A percentile compares a stretch with the other conserved stretches of the same genome.
These are phyloP conservation scores for Bryoglossum gracile DNA, from an alignment of 495 filamentous ascomycete species.

Conservation along the genomic window DNA sequence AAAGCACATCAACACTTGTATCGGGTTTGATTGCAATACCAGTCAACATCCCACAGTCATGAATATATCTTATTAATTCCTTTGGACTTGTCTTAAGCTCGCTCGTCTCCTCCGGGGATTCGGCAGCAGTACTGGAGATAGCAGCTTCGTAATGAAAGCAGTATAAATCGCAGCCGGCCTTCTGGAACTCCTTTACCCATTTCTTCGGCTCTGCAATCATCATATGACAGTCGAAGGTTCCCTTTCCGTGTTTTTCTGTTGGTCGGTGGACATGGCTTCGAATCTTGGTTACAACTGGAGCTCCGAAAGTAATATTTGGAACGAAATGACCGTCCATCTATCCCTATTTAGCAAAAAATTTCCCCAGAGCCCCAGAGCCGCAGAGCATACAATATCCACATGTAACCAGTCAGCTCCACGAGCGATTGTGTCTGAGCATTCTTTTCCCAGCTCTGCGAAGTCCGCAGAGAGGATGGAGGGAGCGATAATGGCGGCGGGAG, in stretches of 20 bases:
- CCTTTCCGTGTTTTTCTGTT: conserved; percentile 52
- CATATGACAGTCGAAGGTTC: conserved; percentile 99
- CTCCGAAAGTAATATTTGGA: conserved; percentile 94
- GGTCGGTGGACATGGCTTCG: conserved; percentile 68
- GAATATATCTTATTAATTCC: conserved; percentile 83
- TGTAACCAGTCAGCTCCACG: conserved; percentile 86
- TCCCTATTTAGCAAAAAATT: conserved; percentile 82
- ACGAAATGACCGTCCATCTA: conserved; percentile 99
- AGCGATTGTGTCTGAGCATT: conserved; percentile 73
- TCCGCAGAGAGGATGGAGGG: conserved; percentile 96
- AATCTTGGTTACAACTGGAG: conserved; percentile 90
- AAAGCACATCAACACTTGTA: conserved; percentile 83
- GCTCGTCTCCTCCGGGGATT: conserved; percentile 59
- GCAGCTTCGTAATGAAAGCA: conserved; percentile 99
- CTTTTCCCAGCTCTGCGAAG: conserved; percentile 78
- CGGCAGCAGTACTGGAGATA: conserved; percentile 71
- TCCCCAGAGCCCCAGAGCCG: no score
- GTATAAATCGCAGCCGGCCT: conserved; percentile 93
- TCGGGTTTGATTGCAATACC: conserved; percentile 94
- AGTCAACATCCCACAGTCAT: conserved; percentile 79
- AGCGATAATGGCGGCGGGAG: conserved; percentile 86
- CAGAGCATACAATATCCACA: no score
- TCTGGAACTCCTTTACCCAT: conserved; percentile 92
- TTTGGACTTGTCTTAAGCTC: conserved; percentile 66
- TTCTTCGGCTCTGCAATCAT: conserved; percentile 99